phyloP scores from a whole-genome alignment of 2,329 filamentous ascomycete genomes.

The Pyrenochaeta sp. region DNA sequence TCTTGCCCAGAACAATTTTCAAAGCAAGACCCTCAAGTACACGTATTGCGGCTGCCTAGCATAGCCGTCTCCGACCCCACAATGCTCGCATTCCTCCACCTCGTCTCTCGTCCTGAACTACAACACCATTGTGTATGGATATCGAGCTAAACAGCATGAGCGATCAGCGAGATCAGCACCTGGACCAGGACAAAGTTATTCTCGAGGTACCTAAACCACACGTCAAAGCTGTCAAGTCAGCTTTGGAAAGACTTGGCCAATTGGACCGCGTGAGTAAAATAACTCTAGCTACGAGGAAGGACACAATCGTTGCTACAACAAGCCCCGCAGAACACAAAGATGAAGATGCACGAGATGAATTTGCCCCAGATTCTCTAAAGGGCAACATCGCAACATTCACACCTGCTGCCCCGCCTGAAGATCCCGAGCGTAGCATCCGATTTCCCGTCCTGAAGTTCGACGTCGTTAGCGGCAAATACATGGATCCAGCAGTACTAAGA shows the following conservation, averaged over 20 bases:
- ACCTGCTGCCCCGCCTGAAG: background rate
- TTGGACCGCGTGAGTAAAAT: constrained; percentile 45
- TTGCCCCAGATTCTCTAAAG: background rate
- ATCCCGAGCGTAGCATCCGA: background rate
- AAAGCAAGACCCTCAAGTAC: background rate
- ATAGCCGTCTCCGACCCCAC: background rate
- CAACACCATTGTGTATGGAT: background rate
- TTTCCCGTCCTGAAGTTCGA: background rate
- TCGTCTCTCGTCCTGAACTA: background rate
- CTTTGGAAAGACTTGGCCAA: constrained; percentile 41
- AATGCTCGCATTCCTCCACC: background rate
- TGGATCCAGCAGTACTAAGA: background rate
- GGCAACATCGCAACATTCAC: background rate
- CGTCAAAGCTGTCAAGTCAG: constrained; percentile 52
- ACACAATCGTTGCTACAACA: background rate
- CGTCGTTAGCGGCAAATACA: background rate
- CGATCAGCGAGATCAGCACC: background rate
- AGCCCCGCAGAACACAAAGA: background rate
- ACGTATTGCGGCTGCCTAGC: background rate
- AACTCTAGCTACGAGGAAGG: constrained; percentile 3
- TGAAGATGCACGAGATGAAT: background rate
- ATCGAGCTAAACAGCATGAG: background rate
- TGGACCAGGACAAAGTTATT: constrained; percentile 3
- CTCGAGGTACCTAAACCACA: constrained; percentile 42
- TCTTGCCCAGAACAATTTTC: background rate